A percentile compares a stretch with the other conserved stretches of the same genome.
phyloP scores from a whole-genome alignment of 2,329 filamentous ascomycete species.

The Nigrospora sphaerica region DNA sequence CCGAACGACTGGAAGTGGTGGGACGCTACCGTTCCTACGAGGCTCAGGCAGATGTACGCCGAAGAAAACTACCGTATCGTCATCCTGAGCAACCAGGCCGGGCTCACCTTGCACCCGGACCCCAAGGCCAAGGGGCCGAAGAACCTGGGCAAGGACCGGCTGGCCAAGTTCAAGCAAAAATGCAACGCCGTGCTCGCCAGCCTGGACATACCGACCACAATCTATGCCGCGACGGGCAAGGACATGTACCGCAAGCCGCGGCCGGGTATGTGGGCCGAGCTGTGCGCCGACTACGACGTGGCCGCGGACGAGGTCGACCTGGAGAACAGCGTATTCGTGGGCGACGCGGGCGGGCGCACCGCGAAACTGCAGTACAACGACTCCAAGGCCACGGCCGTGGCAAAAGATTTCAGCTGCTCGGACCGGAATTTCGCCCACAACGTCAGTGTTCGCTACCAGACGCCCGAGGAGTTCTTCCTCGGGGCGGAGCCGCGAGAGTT shows the following conservation, averaged over 20 bases:
- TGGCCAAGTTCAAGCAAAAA: slow-evolving; percentile 79
- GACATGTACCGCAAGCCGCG: slow-evolving; percentile 85
- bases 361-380: slow-evolving; percentile 41
- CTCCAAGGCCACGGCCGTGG: slow-evolving; percentile 11
- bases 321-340: slow-evolving; percentile 72
- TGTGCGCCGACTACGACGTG: slow-evolving; percentile 53
- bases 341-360: slow-evolving; percentile 68
- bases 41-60: slow-evolving; percentile 57
- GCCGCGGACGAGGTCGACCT: slow-evolving; percentile 57
- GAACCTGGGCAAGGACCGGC: slow-evolving; percentile 51
- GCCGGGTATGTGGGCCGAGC: slow-evolving; percentile 75
- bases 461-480: slow-evolving; percentile 89
- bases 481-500: slow-evolving; percentile 59
- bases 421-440: slow-evolving; percentile 81
- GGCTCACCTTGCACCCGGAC: slow-evolving; percentile 66
- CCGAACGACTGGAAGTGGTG: slow-evolving; percentile 93
- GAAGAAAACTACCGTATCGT: slow-evolving; percentile 69
- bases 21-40: slow-evolving; percentile 62
- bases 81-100: slow-evolving; percentile 85
- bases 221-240: slow-evolving; percentile 81
- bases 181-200: slow-evolving; percentile 60
- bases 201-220: slow-evolving; percentile 66
- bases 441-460: slow-evolving; percentile 70
- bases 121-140: slow-evolving; percentile 60
- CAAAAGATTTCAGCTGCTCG: slow-evolving; percentile 59